phyloP scores from a whole-genome alignment of 2,329 filamentous ascomycete species.

The Sphaerulina populicola region DNA sequence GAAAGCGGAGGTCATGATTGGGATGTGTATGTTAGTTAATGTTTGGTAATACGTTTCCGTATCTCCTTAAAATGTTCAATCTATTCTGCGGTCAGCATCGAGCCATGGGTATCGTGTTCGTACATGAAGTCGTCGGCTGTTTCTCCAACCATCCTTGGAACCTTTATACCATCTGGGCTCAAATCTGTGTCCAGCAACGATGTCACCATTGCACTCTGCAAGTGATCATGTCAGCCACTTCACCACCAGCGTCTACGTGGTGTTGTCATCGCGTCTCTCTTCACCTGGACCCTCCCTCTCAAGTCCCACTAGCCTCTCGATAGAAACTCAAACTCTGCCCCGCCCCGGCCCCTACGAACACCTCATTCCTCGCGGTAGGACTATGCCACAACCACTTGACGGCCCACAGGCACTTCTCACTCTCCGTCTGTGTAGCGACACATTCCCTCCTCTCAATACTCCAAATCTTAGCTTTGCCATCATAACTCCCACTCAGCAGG shows the following conservation, averaged over 20 bases:
- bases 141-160: neutral
- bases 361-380: constrained; percentile 50
- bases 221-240: neutral
- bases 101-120: constrained; percentile 5
- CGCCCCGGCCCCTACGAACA: constrained; percentile 71
- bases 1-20: too few relatives aligned
- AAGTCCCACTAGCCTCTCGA: constrained; percentile 67
- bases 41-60: too few relatives aligned
- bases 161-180: neutral
- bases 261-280: neutral
- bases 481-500: constrained; percentile 71
- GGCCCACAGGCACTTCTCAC: constrained; percentile 70
- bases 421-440: constrained; percentile 89
- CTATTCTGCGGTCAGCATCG: neutral
- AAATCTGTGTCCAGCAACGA: neutral
- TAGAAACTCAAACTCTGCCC: constrained; percentile 73
- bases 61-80: too few relatives aligned
- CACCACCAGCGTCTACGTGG: neutral
- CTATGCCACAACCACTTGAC: constrained; percentile 73
- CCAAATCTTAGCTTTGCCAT: constrained; percentile 95
- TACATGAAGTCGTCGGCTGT: neutral
- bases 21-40: too few relatives aligned
- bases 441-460: constrained; percentile 74
- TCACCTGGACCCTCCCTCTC: constrained; percentile 17
- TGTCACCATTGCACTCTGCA: neutral